phyloP scores from a whole-genome alignment of 768 basidiomycete genomes.

The Russula compacta region DNA sequence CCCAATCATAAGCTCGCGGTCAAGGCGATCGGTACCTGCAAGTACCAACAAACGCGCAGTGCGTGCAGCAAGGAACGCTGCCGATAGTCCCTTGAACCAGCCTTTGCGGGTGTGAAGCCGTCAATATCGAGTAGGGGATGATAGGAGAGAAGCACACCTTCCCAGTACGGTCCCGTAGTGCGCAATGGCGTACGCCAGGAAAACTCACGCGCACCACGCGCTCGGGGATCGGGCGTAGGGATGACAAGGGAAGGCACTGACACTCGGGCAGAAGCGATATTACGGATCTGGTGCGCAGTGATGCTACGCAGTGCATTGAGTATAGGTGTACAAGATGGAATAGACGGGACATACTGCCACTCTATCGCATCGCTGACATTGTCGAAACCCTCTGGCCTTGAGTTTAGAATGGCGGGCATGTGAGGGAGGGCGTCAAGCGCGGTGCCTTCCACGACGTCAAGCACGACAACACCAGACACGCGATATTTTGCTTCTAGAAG shows the following conservation, averaged over 20 bases:
- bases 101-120: constrained; percentile 36
- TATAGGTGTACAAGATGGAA: not conserved
- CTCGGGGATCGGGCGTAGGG: constrained; percentile 30
- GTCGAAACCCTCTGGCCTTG: constrained; percentile 78
- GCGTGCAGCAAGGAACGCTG: constrained; percentile 64
- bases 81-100: constrained; percentile 84
- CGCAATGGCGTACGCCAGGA: constrained; percentile 81
- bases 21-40: constrained; percentile 88
- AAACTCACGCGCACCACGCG: constrained; percentile 32
- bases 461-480: constrained; percentile 67
- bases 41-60: constrained; percentile 83
- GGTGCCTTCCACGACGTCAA: constrained; percentile 90
- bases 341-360: constrained; percentile 72
- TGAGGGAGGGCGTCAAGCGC: constrained; percentile 88
- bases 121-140: not conserved
- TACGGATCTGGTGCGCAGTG: constrained; percentile 73
- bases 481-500: constrained; percentile 62
- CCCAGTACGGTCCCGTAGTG: constrained; percentile 85
- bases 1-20: constrained; percentile 88
- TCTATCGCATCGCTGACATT: constrained; percentile 79
- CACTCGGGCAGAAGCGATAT: constrained; percentile 71
- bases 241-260: constrained; percentile 78
- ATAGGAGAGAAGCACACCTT: constrained; percentile 42
- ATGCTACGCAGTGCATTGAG: constrained; percentile 38
- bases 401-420: constrained; percentile 83